Base-by-base conservation (phyloP, 1,284 basidiomycete genomes). In the Peniophora sp. region DNA sequence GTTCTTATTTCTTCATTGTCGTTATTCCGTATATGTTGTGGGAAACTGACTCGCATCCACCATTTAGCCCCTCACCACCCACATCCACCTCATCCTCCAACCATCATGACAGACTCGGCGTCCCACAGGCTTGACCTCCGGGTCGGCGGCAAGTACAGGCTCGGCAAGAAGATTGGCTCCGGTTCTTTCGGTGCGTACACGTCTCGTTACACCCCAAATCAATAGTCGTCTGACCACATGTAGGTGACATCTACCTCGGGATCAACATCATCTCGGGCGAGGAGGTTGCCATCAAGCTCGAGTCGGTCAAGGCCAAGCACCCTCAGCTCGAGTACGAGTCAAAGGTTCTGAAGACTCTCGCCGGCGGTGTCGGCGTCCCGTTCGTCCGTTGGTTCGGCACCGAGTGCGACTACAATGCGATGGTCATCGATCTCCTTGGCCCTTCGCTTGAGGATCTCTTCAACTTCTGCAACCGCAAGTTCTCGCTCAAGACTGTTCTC, bases 211-310 rank as follows among this genome's bases (percentile, higher is more conserved):
- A 36, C 47, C 56, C 52, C n/a, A 47, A 50, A 54, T 20, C 43
- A 47, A 42, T 42, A 35, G 41, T 42, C 27, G n/a, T 37, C 50
- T 32, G 12, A 32, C 24, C 14, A 24, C 43, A 95, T n/a, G n/a
- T n/a, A n/a, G 93, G 94, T 72, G 96, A 99, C 66, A 99, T 99
- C 69, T 99, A 98, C 71, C 90, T 99, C 55, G 97, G 97, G 56
- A 95, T 97, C 71, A 98, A 99, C 80, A 98, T 99, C 74, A 98
- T 99, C 68, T 97, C 95, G n/a, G 96, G 96, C 48, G 95, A 99
- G 69, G 96, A 98, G 69, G 97, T 99, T 53, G 97, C 95, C 65
- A 98, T 99, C 83, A 99, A 99, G 75, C 88, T 99, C 62, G 97
- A 99, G 73, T 97, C 94, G 0, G 92, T 98, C 73, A 99, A 99